Evolutionary conservation across 768 basidiomycete species (phyloP), one percentile per base, ranked within the genome.

Genomic region (Podaxis rugospora): DNA sequence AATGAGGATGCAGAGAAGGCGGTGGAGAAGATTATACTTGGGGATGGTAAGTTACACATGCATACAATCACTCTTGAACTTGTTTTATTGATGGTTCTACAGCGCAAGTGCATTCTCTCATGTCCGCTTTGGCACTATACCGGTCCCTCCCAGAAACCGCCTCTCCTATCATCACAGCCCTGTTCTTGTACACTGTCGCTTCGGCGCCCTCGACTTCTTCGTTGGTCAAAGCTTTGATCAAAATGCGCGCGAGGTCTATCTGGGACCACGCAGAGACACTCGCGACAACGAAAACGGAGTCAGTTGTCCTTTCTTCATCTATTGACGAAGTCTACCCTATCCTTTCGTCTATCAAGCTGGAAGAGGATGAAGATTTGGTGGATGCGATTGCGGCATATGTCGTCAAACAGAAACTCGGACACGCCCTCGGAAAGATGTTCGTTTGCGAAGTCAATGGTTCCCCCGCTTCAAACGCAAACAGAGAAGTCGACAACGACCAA

Each of bases 381-480:
- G 79, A 76, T 28, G 69, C 80, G 10, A 76, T 92, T 51, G 89
- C 81, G 1, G 70, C 74, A 0, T 68, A 72, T 42, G 67, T 85
- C 21, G 77, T 87, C 14, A 80, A 79, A 50, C 80, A 81, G 55
- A 76, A 83, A 3, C 71, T 88, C 1, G 79, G 78, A 65, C 72
- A 72, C 37, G 83, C 87, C 58, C 75, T 88, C 1, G 80, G 80
- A 3, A 65, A 66, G 23, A 68, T 88, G 53, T 92, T 92, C 68
- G 78, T 88, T 32, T 21, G 18, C 4, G 67, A 69, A 5, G 67
- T 69, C 14, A 78, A 79, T 59, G 66, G 67, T 7, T 61, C 54
- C 7, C 61, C 54, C 10, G 51, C 23, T 9, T 37, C 44, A 11
- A 61, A 71, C 51, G 70, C 71, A 32, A 70, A 76, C 23, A 73